These are phyloP conservation scores for Metschnikowia reukaufii DNA, from an alignment of 805 yeast species.

Conservation along the genomic window DNA sequence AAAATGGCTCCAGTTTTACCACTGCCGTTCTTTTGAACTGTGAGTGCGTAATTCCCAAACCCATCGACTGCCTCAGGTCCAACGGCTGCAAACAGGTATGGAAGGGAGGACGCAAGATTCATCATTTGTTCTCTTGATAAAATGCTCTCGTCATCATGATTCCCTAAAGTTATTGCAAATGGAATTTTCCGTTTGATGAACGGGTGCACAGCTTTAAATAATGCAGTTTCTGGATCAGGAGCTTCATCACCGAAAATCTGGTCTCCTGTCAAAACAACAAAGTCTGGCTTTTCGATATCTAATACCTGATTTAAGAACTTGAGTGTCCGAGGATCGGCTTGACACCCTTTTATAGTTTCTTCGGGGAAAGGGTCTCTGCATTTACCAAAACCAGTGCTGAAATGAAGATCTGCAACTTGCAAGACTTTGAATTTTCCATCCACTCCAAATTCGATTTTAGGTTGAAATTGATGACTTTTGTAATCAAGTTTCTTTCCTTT, in stretches of 20 bases:
- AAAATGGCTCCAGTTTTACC: constrained; percentile 51
- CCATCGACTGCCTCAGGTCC: constrained; percentile 77
- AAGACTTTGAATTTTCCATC: constrained; percentile 68
- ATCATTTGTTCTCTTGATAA: constrained; percentile 60
- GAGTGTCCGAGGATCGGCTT: constrained; percentile 75
- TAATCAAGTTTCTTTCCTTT: constrained; percentile 36
- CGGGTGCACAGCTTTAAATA: constrained; percentile 75
- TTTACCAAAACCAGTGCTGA: constrained; percentile 76
- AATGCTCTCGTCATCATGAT: constrained; percentile 91
- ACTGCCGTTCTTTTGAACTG: constrained; percentile 43
- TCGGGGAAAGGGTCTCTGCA: constrained; percentile 76
- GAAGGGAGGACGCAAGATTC: constrained; percentile 55
- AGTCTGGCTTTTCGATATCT: constrained; percentile 76
- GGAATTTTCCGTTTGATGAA: constrained; percentile 70
- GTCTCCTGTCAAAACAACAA: constrained; percentile 89
- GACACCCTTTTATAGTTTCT: constrained; percentile 49
- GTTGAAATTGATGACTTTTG: constrained; percentile 25
- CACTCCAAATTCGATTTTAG: constrained; percentile 35
- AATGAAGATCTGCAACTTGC: constrained; percentile 91
- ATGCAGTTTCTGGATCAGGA: constrained; percentile 79
- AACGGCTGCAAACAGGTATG: constrained; percentile 59
- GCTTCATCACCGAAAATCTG: constrained; percentile 79
- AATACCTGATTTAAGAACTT: constrained; percentile 61
- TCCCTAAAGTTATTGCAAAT: constrained; percentile 84
- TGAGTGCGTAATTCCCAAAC: constrained; percentile 70